Base-by-base conservation (phyloP, 257 asterid species). In the Thymus mandschuricus region DNA sequence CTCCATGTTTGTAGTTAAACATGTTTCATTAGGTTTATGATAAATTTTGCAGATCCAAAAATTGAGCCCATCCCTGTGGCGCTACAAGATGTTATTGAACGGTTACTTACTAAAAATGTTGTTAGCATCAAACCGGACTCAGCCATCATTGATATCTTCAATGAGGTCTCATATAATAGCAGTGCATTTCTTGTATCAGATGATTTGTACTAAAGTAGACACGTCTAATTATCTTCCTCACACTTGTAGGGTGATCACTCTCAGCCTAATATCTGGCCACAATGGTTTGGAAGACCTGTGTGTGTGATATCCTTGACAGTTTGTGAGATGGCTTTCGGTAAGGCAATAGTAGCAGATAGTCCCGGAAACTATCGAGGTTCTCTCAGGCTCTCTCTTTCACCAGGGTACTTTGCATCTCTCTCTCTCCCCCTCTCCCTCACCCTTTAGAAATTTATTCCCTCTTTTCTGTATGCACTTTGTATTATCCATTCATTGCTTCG, bases 251-350 rank as follows among this genome's bases (percentile, higher is more conserved):
- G 90, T 62, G 98, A 92, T 73, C 86, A 88, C 81, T 88, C 93
- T n/a, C 91, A 84, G 76, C 98, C 98, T 78, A 80, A 87, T 75
- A 75, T 79, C 62, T 90, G 92, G 95, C 92, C 98, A 43, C 84
- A 84, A 52, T 86, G 86, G 92, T 84, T 78, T 78, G 96, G 90
- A 78, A 81, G 93, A 80, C 98, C 98, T 11, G 74, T 92, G 6
- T 83, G 88, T 79, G 82, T 87, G 15, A 80, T 92, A 62, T 84
- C 86, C 81, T 71, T 92, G 88, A 92, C 95, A 4, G 95, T 81
- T 65, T 90, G 96, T 76, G 97, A 90, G 41, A 82, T 92, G 90
- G 73, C 90, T 50, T 90, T 88, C 41, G 96, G 97, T 57, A 90
- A 81, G 86, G 73, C 78, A 41, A 80, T 92, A 46, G 49, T 80